These are phyloP conservation scores for Ceriops tagal DNA, from an alignment of 345 rosid genomes.

Conservation along the genomic window DNA sequence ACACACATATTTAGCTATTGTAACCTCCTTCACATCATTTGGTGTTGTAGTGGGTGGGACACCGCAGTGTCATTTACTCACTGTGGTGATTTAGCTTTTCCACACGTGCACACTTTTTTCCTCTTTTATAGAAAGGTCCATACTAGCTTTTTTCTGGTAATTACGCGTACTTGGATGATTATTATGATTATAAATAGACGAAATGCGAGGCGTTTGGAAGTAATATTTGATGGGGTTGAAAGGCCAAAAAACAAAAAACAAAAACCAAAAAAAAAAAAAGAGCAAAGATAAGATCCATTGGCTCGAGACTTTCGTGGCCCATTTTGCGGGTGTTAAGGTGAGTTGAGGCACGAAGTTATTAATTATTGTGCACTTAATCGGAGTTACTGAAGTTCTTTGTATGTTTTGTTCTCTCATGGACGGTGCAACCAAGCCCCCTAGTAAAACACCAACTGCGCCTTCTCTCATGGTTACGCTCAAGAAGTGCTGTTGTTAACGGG, in stretches of 20 bases:
- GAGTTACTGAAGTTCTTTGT: not conserved
- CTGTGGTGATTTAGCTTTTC: conserved; percentile 12
- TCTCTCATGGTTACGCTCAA: too few species aligned
- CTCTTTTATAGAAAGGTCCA: too few species aligned
- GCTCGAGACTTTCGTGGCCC: not conserved
- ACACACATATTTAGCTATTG: too few species aligned
- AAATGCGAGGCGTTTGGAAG: conserved; percentile 13
- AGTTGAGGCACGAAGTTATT: not conserved
- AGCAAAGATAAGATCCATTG: not conserved
- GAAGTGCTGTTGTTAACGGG: too few species aligned
- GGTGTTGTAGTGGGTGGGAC: conserved; percentile 17
- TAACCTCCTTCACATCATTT: too few species aligned
- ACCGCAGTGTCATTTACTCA: not conserved
- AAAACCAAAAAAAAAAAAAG: not conserved
- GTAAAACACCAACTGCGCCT: too few species aligned
- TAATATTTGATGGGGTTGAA: not conserved
- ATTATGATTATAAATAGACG: conserved; percentile 10
- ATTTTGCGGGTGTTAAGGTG: not conserved
- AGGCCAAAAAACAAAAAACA: not conserved
- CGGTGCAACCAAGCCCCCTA: too few species aligned
- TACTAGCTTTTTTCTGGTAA: conserved; percentile 12
- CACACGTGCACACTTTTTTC: conserved; percentile 10
- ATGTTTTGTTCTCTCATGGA: not conserved
- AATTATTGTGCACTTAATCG: not conserved
- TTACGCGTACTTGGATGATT: conserved; percentile 16